Evolutionary conservation across 768 basidiomycete genomes (phyloP).

Genomic region (Leucocoprinus sp.): DNA sequence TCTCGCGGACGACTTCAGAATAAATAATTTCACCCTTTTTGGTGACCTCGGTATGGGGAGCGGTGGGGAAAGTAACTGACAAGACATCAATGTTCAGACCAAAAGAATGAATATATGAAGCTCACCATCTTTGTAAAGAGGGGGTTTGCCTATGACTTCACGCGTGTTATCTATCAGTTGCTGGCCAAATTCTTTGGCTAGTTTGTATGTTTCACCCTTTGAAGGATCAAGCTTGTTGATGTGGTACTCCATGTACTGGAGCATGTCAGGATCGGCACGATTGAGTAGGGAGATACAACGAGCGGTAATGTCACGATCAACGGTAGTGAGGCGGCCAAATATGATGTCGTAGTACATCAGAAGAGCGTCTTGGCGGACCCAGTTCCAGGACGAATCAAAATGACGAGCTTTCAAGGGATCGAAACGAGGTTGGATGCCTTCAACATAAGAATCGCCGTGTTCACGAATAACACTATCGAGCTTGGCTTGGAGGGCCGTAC

Average conservation of each 20-base stretch:
- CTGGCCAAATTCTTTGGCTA: slow-evolving; percentile 97
- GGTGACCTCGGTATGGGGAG: slow-evolving; percentile 90
- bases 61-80: slow-evolving; percentile 94
- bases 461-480: slow-evolving; percentile 86
- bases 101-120: slow-evolving; percentile 9
- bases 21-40: slow-evolving; percentile 93
- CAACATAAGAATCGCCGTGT: slow-evolving; percentile 89
- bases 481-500: slow-evolving; percentile 65
- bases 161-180: slow-evolving; percentile 90
- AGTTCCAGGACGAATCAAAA: slow-evolving; percentile 99
- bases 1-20: slow-evolving; percentile 90
- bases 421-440: slow-evolving; percentile 92
- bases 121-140: slow-evolving; percentile 92
- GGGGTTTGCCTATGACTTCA: slow-evolving; percentile 76
- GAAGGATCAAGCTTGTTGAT: slow-evolving; percentile 76
- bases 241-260: slow-evolving; percentile 94
- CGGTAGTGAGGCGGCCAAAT: slow-evolving; percentile 86
- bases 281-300: slow-evolving; percentile 97
- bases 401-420: slow-evolving; percentile 94
- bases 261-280: slow-evolving; percentile 86
- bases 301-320: slow-evolving; percentile 94
- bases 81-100: neutral
- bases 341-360: slow-evolving; percentile 99
- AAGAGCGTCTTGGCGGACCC: slow-evolving; percentile 95
- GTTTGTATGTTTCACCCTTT: slow-evolving; percentile 84